Evolutionary conservation across 352 stramenopile genomes (phyloP), one percentile per base, ranked within the genome.

Genomic region (Phytophthora tubulina): DNA sequence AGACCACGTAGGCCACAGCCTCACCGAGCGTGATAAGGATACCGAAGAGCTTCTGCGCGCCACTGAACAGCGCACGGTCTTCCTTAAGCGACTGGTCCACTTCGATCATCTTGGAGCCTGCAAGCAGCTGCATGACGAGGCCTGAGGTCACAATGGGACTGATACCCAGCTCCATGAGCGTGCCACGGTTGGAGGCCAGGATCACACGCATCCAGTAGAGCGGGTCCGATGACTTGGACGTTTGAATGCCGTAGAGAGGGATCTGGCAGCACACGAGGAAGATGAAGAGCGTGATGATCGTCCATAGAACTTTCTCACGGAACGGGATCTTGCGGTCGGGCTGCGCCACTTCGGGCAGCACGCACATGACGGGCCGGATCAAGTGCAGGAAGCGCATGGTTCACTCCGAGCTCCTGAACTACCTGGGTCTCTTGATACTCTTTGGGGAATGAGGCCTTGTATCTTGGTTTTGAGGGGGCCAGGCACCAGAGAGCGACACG

Each of bases 171-270:
- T 99, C 98, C 97, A 99, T 99, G 46, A 99, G 85, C 65, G 97
- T 99, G 65, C 97, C 97, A 65, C 93, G 94, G 89, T 99, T 99
- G 32, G 98, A 99, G 10, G 98, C 98, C 27, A 99, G 83, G 79
- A 99, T 99, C 36, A 99, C 97, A 64, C 98, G 94, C 94, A 99
- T 99, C 97, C 97, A 99, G 88, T 99, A 99, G 72, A 99, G 98
- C 63, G 98, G 98, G 85, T 99, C 98, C 56, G 96, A 99, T 30
- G 96, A 99, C 85, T 99, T 99, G 73, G 97, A 97, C 45, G 91
- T 99, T 83, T 99, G 95, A 71, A 99, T 98, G 72, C 98, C 98
- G 85, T 99, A 99, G 62, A 99, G 93, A 55, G 98, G 98, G 79
- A 99, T 99, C 89, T 99, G 98, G 78, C 97, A 99, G 82, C 97